These are phyloP conservation scores for Fusarium decemcellulare DNA, from an alignment of 2,329 filamentous ascomycete genomes.

Conservation along the genomic window DNA sequence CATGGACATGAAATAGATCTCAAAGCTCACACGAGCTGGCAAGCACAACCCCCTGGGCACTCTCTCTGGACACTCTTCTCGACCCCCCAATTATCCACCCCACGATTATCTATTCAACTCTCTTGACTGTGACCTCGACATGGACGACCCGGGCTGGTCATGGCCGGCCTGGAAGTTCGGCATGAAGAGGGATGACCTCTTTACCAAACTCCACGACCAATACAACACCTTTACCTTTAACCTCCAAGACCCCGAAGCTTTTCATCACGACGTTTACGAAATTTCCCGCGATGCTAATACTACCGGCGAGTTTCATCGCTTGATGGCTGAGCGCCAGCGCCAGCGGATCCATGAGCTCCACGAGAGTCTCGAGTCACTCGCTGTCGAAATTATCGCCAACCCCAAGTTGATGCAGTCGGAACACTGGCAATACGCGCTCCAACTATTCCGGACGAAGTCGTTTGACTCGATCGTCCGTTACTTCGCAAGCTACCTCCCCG, in stretches of 20 bases:
- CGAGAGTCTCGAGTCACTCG: slow-evolving; percentile 68
- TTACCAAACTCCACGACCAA: slow-evolving; percentile 69
- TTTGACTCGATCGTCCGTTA: slow-evolving; percentile 73
- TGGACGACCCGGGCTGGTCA: slow-evolving; percentile 68
- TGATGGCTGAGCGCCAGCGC: slow-evolving; percentile 67
- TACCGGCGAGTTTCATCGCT: slow-evolving; percentile 67
- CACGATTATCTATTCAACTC: slow-evolving; percentile 28
- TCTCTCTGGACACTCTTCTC: slow-evolving; percentile 39
- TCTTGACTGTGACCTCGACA: slow-evolving; percentile 64
- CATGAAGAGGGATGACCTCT: slow-evolving; percentile 71
- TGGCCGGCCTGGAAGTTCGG: slow-evolving; percentile 76
- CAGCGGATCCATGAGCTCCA: slow-evolving; percentile 70
- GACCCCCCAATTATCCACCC: slow-evolving; percentile 26
- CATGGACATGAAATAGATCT: slow-evolving; percentile 48
- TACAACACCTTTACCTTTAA: slow-evolving; percentile 71
- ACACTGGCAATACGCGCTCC: slow-evolving; percentile 71
- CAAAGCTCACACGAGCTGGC: slow-evolving; percentile 45
- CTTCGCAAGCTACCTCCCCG: slow-evolving; percentile 71
- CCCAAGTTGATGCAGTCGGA: slow-evolving; percentile 70
- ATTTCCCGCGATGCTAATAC: slow-evolving; percentile 66
- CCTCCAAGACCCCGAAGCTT: slow-evolving; percentile 72
- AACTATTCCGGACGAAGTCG: slow-evolving; percentile 71
- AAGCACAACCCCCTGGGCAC: slow-evolving; percentile 40
- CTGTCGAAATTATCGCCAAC: slow-evolving; percentile 74
- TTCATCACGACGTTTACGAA: slow-evolving; percentile 73